Conservation (phyloP, 2,329 filamentous ascomycete genomes). For the Calycina herbarum region DNA sequence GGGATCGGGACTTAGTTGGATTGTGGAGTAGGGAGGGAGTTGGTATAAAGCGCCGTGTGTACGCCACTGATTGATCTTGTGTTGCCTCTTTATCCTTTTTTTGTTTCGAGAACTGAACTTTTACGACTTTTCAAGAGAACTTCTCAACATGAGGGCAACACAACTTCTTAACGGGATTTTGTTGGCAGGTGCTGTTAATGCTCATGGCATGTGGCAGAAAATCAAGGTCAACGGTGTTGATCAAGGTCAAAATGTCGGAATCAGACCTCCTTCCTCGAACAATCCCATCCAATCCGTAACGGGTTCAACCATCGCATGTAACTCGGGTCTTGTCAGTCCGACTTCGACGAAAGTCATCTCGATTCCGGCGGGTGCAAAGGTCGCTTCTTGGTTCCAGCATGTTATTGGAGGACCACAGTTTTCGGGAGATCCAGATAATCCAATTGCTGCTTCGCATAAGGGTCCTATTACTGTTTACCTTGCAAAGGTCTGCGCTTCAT, state of each 20-base stretch:
- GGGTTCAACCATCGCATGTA: slow-evolving; percentile 48
- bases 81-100: not conserved
- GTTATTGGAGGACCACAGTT: slow-evolving; percentile 50
- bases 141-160: not conserved
- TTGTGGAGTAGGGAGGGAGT: not conserved
- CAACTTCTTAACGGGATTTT: slow-evolving; percentile 18
- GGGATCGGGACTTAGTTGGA: not conserved
- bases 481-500: slow-evolving; percentile 40
- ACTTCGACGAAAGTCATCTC: slow-evolving; percentile 44
- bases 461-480: slow-evolving; percentile 46
- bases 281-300: slow-evolving; percentile 51
- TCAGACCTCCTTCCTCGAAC: slow-evolving; percentile 51
- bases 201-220: slow-evolving; percentile 47
- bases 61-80: not conserved
- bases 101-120: not conserved
- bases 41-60: not conserved
- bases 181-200: slow-evolving; percentile 29
- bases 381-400: slow-evolving; percentile 51
- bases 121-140: not conserved
- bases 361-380: slow-evolving; percentile 49
- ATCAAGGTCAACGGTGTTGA: slow-evolving; percentile 51
- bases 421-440: slow-evolving; percentile 47
- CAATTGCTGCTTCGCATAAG: slow-evolving; percentile 49
- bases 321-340: slow-evolving; percentile 41
- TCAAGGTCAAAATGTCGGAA: slow-evolving; percentile 50